phyloP scores from a whole-genome alignment of 345 rosid genomes.

The Alliaria petiolata region DNA sequence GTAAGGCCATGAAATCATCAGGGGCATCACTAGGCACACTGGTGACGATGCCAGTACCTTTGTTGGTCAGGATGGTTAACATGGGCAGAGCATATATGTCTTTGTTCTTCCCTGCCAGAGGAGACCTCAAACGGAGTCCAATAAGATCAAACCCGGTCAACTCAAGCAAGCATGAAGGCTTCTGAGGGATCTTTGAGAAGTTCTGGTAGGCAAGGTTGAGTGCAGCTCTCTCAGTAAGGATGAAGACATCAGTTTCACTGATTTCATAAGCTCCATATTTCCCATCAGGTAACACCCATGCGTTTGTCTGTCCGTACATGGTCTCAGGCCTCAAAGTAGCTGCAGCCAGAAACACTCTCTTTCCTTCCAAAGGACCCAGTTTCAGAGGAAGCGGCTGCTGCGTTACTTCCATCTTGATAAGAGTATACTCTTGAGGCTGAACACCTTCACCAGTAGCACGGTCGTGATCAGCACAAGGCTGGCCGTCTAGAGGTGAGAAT shows the following conservation, averaged over 20 bases:
- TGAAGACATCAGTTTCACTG: slow-evolving; percentile 70
- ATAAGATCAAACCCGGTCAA: slow-evolving; percentile 81
- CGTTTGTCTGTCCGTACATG: slow-evolving; percentile 95
- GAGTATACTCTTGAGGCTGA: slow-evolving; percentile 91
- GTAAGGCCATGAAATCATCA: slow-evolving; percentile 84
- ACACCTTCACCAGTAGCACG: slow-evolving; percentile 95
- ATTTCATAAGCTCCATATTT: slow-evolving; percentile 91
- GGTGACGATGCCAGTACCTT: slow-evolving; percentile 95
- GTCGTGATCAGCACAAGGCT: slow-evolving; percentile 96
- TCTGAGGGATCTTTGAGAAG: slow-evolving; percentile 62
- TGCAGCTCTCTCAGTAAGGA: slow-evolving; percentile 74
- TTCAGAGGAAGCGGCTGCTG: slow-evolving; percentile 67
- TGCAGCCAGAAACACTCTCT: slow-evolving; percentile 72
- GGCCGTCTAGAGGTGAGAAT: slow-evolving; percentile 90
- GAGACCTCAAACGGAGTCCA: slow-evolving; percentile 78
- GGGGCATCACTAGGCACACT: slow-evolving; percentile 99
- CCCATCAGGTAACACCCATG: slow-evolving; percentile 96
- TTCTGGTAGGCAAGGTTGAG: slow-evolving; percentile 87
- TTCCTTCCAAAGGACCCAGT: slow-evolving; percentile 67
- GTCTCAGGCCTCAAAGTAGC: slow-evolving; percentile 97
- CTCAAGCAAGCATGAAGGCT: slow-evolving; percentile 75
- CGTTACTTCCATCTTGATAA: slow-evolving; percentile 82
- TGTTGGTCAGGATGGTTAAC: slow-evolving; percentile 86
- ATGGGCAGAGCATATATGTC: slow-evolving; percentile 88
- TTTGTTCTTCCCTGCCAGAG: slow-evolving; percentile 63